Conservation (phyloP, 2,329 filamentous ascomycete species). For the Penicillium sp. region DNA sequence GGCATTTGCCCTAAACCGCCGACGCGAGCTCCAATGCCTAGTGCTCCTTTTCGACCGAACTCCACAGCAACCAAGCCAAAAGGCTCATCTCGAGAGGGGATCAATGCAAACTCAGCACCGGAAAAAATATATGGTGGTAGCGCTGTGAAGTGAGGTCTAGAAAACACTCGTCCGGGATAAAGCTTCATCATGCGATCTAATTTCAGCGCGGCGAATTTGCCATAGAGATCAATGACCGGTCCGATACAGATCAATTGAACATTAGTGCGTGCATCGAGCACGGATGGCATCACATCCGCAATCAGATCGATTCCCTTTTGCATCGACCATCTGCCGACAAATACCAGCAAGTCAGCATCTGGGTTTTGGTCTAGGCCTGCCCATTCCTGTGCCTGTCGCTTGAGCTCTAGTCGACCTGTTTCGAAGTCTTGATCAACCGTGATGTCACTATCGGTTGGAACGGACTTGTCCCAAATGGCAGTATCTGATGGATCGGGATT, state of each 20-base stretch:
- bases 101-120: slow-evolving; percentile 65
- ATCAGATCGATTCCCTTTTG: slow-evolving; percentile 68
- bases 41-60: slow-evolving; percentile 64
- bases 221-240: slow-evolving; percentile 64
- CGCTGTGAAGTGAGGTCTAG: slow-evolving; percentile 65
- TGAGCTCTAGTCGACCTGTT: slow-evolving; percentile 49
- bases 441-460: slow-evolving; percentile 48
- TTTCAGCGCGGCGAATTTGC: slow-evolving; percentile 64
- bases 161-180: slow-evolving; percentile 63
- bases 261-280: slow-evolving; percentile 58
- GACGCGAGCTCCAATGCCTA: slow-evolving; percentile 63
- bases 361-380: slow-evolving; percentile 60
- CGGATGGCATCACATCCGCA: slow-evolving; percentile 61
- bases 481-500: slow-evolving; percentile 65
- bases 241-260: slow-evolving; percentile 62
- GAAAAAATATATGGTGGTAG: slow-evolving; percentile 65
- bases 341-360: slow-evolving; percentile 62
- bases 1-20: slow-evolving; percentile 68
- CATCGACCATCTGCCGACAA: slow-evolving; percentile 66
- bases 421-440: slow-evolving; percentile 55
- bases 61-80: slow-evolving; percentile 67
- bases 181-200: slow-evolving; percentile 61
- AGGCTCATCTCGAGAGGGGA: slow-evolving; percentile 65
- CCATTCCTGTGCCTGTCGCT: slow-evolving; percentile 64
- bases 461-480: slow-evolving; percentile 56